These are phyloP conservation scores for Apiotrichum akiyoshidainum DNA, from an alignment of 1,284 basidiomycete genomes.

Conservation along the genomic window DNA sequence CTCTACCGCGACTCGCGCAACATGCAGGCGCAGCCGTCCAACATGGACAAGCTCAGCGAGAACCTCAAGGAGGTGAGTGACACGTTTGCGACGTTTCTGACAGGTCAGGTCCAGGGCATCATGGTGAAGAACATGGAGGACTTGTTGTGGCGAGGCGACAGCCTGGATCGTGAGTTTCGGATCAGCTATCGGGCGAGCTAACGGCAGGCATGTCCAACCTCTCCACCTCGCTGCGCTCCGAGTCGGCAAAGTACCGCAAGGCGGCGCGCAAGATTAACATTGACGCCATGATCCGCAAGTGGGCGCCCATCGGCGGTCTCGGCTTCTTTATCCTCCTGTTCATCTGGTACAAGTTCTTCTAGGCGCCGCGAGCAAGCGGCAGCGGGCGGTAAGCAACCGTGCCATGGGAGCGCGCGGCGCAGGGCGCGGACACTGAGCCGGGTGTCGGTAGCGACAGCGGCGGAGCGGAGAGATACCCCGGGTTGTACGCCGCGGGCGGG, in stretches of 20 bases:
- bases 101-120: slow-evolving; percentile 69
- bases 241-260: slow-evolving; percentile 96
- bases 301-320: slow-evolving; percentile 83
- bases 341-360: slow-evolving; percentile 83
- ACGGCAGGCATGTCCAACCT: slow-evolving; percentile 87
- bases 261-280: slow-evolving; percentile 93
- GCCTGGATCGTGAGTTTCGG: slow-evolving; percentile 25
- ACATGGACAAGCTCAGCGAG: slow-evolving; percentile 83
- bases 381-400: not conserved
- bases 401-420: not conserved
- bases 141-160: slow-evolving; percentile 66
- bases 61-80: slow-evolving; percentile 76
- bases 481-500: no score
- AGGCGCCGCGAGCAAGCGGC: not conserved
- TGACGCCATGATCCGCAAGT: slow-evolving; percentile 89
- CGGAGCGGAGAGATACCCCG: no score
- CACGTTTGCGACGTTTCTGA: no score
- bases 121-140: slow-evolving; percentile 99
- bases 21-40: slow-evolving; percentile 33
- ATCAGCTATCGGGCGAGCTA: not conserved
- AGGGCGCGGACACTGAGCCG: no score
- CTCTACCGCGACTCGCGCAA: slow-evolving; percentile 91
- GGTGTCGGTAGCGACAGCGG: no score
- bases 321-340: slow-evolving; percentile 77
- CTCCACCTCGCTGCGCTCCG: slow-evolving; percentile 93